Percentiles rank a stretch among this genome's conserved stretches.
Evolutionary conservation across 1,284 basidiomycete genomes (phyloP).

Genomic region (Irpex sp.): DNA sequence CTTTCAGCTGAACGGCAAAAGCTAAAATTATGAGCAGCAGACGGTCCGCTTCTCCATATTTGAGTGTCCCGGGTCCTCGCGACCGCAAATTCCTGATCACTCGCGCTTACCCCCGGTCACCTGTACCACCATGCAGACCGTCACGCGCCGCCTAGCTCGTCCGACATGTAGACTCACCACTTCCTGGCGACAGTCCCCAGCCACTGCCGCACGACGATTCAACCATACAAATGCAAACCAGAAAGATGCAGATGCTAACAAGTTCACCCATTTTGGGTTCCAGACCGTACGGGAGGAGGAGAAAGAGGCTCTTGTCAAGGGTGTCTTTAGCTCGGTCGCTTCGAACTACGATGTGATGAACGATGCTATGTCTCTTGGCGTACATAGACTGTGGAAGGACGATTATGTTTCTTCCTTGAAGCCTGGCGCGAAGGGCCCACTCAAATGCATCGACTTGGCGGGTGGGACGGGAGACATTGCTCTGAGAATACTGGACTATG

Average conservation of each 20-base stretch:
- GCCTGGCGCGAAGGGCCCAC: conserved; percentile 79
- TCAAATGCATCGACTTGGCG: conserved; percentile 94
- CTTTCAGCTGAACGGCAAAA: not conserved
- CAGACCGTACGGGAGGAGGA: conserved; percentile 83
- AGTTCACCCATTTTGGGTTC: conserved; percentile 90
- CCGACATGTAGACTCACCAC: conserved; percentile 11
- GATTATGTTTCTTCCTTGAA: conserved; percentile 86
- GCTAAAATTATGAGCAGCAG: not conserved
- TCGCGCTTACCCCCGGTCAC: conserved; percentile 23
- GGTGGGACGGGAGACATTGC: conserved; percentile 99
- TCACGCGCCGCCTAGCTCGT: conserved; percentile 19
- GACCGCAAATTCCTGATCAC: conserved; percentile 14
- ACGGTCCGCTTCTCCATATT: not conserved
- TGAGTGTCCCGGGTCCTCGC: conserved; percentile 25
- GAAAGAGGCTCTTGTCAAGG: conserved; percentile 86
- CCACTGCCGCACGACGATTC: not conserved
- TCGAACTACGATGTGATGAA: conserved; percentile 99
- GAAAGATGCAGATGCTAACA: not conserved
- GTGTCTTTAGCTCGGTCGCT: conserved; percentile 96
- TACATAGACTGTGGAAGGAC: conserved; percentile 98
- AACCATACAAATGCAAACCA: conserved; percentile 13
- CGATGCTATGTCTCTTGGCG: conserved; percentile 96
- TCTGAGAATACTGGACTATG: conserved; percentile 92
- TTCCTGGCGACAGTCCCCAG: not conserved
- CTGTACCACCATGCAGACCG: conserved; percentile 23